Percentiles rank a stretch among this genome's conserved stretches.
Evolutionary conservation across 2,329 filamentous ascomycete genomes (phyloP).

Genomic region (Fusarium brachygibbosum): DNA sequence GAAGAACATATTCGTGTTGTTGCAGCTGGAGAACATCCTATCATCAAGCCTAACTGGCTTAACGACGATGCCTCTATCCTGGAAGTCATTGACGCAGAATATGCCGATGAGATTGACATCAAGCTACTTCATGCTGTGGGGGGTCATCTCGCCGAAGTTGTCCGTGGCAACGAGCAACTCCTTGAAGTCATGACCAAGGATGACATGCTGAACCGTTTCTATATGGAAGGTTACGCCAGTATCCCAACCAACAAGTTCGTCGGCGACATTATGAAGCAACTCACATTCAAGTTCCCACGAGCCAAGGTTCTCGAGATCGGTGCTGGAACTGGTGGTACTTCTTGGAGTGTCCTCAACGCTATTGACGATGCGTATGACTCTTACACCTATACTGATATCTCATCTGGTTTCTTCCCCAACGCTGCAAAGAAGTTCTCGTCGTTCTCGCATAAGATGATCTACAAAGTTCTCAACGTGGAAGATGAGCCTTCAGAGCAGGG

Average conservation of each 20-base stretch:
- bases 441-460: slow-evolving; percentile 5
- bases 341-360: neutral
- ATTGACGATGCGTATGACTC: slow-evolving; percentile 8
- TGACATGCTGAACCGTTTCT: slow-evolving; percentile 52
- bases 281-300: slow-evolving; percentile 7
- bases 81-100: neutral
- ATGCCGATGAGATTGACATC: slow-evolving; percentile 12
- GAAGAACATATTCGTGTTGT: neutral
- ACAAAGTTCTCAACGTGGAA: slow-evolving; percentile 20
- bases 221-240: slow-evolving; percentile 31
- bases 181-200: slow-evolving; percentile 32
- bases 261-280: slow-evolving; percentile 1
- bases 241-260: neutral
- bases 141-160: slow-evolving; percentile 1
- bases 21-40: neutral
- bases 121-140: slow-evolving; percentile 9
- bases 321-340: slow-evolving; percentile 18
- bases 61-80: neutral
- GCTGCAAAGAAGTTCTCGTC: slow-evolving; percentile 18
- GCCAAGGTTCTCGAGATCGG: slow-evolving; percentile 16
- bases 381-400: slow-evolving; percentile 24
- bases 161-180: slow-evolving; percentile 2
- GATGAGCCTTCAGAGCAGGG: slow-evolving; percentile 5
- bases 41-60: neutral
- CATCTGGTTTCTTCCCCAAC: slow-evolving; percentile 7